Base-by-base conservation (phyloP, 1,284 basidiomycete species). In the Heliocybe sulcata region DNA sequence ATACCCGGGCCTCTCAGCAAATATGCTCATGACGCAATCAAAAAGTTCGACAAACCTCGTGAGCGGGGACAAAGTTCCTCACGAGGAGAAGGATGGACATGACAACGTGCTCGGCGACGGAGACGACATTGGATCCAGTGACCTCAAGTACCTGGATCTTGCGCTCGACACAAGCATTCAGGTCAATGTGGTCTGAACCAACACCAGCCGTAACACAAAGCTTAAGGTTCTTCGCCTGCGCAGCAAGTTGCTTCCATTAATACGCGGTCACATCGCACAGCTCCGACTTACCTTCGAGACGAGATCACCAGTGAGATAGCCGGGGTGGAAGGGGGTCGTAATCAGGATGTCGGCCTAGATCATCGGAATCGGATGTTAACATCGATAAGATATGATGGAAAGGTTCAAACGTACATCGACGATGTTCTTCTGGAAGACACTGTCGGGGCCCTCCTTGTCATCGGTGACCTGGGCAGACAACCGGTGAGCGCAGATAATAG, bases 141-240 rank as follows among this genome's bases (percentile, higher is more conserved):
- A 91, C 82, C 67, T 92, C 90, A 58, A 88, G 76, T 38, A 94
- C 94, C 64, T 93, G 87, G 64, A 97, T 85, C 60, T 82, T 80
- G 63, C 81, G 78, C 69, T 92, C 81, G 66, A 93, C 92, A 51
- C 92, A 91, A 23, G 90, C 90, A 66, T 95, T 87, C 55, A 97
- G 80, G 69, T 97, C 93, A 64, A 97, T 85, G 72, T 94, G 92
- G 74, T 96, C 94, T 29, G 92, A 94, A 12, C 94, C 94, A 50
- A 98, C 94, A 73, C 94, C 94, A 54, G 94, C 94, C 10, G 94
- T 98, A 64, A 97, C 81, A 66, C 90, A 93, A 59, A 96, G 73
- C 75, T 94, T 96, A 64, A 98, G 82, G 65, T 96, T 95, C 73
- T 87, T 87, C 35, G 94, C 92, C 79, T 90, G 75, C 48, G 63